Conservation (phyloP, 164 flowering plant species). For the Stephania japonica region DNA sequence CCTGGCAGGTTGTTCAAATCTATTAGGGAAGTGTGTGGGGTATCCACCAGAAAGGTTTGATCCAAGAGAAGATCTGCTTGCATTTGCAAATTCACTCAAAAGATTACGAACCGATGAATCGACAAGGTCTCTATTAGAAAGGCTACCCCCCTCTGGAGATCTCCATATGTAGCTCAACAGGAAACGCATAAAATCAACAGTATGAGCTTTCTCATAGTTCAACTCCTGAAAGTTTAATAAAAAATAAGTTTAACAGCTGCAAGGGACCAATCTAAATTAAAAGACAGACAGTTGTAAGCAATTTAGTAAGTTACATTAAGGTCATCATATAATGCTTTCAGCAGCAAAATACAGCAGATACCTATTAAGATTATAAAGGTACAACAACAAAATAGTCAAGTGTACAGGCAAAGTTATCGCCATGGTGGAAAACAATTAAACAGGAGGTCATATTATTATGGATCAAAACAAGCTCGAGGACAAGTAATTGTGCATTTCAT, state of each 20-base stretch:
- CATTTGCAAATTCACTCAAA: slow-evolving; percentile 46
- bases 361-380: not conserved
- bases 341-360: not conserved
- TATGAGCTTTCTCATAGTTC: slow-evolving; percentile 39
- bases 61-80: slow-evolving; percentile 17
- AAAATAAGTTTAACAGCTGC: not conserved
- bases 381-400: too few relatives aligned
- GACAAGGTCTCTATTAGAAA: slow-evolving; percentile 35
- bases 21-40: slow-evolving; percentile 32
- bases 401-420: too few relatives aligned
- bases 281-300: not conserved
- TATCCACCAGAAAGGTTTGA: slow-evolving; percentile 25
- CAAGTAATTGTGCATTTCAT: not conserved
- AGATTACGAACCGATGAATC: slow-evolving; percentile 68
- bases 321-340: not conserved
- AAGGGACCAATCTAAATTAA: not conserved
- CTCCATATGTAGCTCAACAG: slow-evolving; percentile 61
- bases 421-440: too few relatives aligned
- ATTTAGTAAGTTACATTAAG: not conserved
- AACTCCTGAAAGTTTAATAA: slow-evolving; percentile 31
- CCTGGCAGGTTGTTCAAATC: slow-evolving; percentile 30
- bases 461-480: not conserved
- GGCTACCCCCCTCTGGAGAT: slow-evolving; percentile 25
- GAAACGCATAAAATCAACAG: slow-evolving; percentile 70
- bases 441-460: too few relatives aligned